These are phyloP conservation scores for Trypanosomatidae sp. DNA, from an alignment of 208 protist genomes.

Conservation along the genomic window DNA sequence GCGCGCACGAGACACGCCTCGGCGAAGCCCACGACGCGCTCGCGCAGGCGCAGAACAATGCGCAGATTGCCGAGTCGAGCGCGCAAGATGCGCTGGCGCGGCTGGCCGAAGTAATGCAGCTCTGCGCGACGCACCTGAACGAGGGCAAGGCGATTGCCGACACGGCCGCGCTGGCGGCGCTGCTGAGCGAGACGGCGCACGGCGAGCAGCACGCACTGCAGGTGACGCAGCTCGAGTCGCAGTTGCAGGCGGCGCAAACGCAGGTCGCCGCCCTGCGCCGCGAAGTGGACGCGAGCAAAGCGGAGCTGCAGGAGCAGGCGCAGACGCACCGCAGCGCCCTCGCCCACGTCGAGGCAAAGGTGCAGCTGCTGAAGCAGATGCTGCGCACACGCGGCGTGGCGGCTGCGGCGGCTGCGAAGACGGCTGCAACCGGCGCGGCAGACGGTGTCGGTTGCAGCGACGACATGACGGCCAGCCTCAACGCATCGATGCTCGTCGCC, in stretches of 20 bases:
- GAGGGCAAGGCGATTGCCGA: slow-evolving; percentile 13
- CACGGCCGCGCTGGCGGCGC: slow-evolving; percentile 24
- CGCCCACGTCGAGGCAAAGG: slow-evolving; percentile 8
- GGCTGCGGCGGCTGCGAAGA: no score
- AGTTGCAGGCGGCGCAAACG: slow-evolving; percentile 23
- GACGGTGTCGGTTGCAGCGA: no score
- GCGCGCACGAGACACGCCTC: slow-evolving; percentile 15
- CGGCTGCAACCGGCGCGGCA: no score
- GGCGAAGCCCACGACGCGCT: slow-evolving; percentile 43
- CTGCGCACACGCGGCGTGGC: no score
- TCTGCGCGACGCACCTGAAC: slow-evolving; percentile 44
- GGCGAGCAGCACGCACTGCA: slow-evolving; percentile 18
- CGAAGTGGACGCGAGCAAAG: slow-evolving; percentile 12
- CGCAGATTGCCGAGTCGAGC: slow-evolving; percentile 46
- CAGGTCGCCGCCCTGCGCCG: slow-evolving; percentile 23
- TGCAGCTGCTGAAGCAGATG: slow-evolving; percentile 5
- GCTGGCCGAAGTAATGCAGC: slow-evolving; percentile 28
- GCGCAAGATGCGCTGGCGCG: slow-evolving; percentile 20
- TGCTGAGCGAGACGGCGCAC: slow-evolving; percentile 15
- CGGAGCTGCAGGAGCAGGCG: slow-evolving; percentile 13
- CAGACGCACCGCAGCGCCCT: slow-evolving; percentile 6
- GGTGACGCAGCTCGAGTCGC: slow-evolving; percentile 18
- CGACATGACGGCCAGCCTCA: no score
- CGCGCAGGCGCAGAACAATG: slow-evolving; percentile 45
- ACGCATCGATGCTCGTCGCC: no score